Conservation (phyloP, 179 eudicot species). For the Beta macrorhiza region DNA sequence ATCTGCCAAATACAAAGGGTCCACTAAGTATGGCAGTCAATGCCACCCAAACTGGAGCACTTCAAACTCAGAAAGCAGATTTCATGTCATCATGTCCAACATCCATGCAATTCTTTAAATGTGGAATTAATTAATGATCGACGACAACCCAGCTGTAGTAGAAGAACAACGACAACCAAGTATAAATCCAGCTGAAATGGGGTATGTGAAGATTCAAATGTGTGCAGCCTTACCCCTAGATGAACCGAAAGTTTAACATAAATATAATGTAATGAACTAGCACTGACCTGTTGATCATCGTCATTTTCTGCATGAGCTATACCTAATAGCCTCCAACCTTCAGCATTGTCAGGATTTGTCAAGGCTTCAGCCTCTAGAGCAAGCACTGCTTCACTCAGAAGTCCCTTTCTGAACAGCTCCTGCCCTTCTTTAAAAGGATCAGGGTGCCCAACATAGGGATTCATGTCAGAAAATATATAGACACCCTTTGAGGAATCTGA, state of each 20-base stretch:
- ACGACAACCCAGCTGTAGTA: not conserved
- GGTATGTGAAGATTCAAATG: not conserved
- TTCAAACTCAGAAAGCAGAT: not conserved
- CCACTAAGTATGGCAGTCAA: not conserved
- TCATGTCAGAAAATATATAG: constrained; percentile 86
- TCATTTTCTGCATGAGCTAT: constrained; percentile 98
- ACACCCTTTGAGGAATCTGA: constrained; percentile 60
- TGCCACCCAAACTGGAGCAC: not conserved
- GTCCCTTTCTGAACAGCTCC: constrained; percentile 87
- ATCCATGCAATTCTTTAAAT: not conserved
- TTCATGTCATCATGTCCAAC: not conserved
- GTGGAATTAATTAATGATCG: not conserved
- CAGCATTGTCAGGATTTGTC: constrained; percentile 87
- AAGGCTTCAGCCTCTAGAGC: constrained; percentile 98
- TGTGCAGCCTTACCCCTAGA: not conserved
- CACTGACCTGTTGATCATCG: constrained; percentile 93
- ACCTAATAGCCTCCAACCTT: constrained; percentile 98
- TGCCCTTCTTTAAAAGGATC: constrained; percentile 97
- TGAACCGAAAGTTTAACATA: not conserved
- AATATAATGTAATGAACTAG: not conserved
- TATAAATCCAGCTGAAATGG: not conserved
- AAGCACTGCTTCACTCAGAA: constrained; percentile 97
- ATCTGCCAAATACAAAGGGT: constrained; percentile 12
- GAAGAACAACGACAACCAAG: not conserved
- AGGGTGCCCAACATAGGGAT: constrained; percentile 95